These are phyloP conservation scores for Talaromyces funiculosus DNA, from an alignment of 2,329 filamentous ascomycete genomes.

Conservation along the genomic window DNA sequence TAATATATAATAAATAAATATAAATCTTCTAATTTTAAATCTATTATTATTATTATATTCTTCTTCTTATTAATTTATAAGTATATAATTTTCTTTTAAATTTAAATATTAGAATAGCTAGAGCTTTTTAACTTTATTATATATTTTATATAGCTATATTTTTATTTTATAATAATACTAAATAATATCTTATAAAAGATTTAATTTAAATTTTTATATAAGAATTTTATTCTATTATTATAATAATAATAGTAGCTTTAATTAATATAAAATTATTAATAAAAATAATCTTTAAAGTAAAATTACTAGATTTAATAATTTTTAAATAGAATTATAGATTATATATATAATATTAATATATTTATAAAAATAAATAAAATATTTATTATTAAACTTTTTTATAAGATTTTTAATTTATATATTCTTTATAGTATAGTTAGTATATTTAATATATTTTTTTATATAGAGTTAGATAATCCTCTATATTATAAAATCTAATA, in stretches of 20 bases:
- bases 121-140: neutral
- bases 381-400: neutral
- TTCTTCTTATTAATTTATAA: neutral
- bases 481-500: neutral
- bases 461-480: neutral
- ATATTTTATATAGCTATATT: neutral
- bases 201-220: neutral
- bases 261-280: neutral
- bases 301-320: neutral
- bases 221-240: neutral
- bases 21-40: neutral
- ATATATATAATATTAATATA: neutral
- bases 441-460: neutral
- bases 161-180: neutral
- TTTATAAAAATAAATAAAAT: neutral
- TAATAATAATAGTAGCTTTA: neutral
- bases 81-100: neutral
- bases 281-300: neutral
- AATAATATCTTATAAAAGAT: neutral
- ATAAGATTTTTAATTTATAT: neutral
- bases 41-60: neutral
- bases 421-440: neutral
- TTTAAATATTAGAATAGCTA: neutral
- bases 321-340: neutral
- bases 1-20: neutral